Percentiles rank a stretch among this genome's conserved stretches.
phyloP scores from a whole-genome alignment of 345 rosid genomes.

The Kandelia obovata region DNA sequence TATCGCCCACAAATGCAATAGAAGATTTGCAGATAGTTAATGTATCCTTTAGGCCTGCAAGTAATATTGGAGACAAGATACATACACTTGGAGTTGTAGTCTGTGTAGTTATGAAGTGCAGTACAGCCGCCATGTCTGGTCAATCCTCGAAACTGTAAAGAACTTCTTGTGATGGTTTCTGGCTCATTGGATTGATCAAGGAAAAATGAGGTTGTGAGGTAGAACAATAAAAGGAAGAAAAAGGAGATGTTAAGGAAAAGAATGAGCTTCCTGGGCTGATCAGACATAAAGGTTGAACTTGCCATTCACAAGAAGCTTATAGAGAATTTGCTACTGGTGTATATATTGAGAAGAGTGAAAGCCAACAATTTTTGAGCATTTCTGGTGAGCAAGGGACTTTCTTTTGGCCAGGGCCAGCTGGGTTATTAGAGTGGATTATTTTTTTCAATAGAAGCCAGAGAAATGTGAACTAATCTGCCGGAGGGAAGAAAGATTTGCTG shows the following conservation, averaged over 20 bases:
- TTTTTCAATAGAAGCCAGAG: neutral
- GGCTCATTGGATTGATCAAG: slow-evolving; percentile 15
- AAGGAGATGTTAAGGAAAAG: slow-evolving; percentile 53
- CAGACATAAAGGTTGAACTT: slow-evolving; percentile 16
- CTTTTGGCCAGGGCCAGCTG: slow-evolving; percentile 26
- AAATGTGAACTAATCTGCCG: neutral
- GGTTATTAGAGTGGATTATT: slow-evolving; percentile 2
- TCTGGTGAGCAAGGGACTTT: slow-evolving; percentile 15
- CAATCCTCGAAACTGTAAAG: slow-evolving; percentile 8
- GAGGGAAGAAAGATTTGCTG: neutral
- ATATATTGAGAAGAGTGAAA: slow-evolving; percentile 10
- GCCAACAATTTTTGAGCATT: slow-evolving; percentile 17
- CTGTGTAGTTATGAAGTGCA: slow-evolving; percentile 38
- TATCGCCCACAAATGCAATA: slow-evolving; percentile 56
- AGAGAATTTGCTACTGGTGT: slow-evolving; percentile 9
- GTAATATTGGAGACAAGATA: slow-evolving; percentile 49
- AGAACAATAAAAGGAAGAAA: slow-evolving; percentile 39
- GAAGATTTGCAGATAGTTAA: slow-evolving; percentile 70
- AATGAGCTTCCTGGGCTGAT: slow-evolving; percentile 28
- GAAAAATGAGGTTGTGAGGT: slow-evolving; percentile 21
- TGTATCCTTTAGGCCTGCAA: slow-evolving; percentile 71
- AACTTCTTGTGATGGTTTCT: neutral
- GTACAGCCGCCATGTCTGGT: slow-evolving; percentile 29
- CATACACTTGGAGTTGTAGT: slow-evolving; percentile 48
- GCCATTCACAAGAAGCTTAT: slow-evolving; percentile 40